These are phyloP conservation scores for Leccinum arenicola DNA, from an alignment of 768 basidiomycete genomes.

Conservation along the genomic window DNA sequence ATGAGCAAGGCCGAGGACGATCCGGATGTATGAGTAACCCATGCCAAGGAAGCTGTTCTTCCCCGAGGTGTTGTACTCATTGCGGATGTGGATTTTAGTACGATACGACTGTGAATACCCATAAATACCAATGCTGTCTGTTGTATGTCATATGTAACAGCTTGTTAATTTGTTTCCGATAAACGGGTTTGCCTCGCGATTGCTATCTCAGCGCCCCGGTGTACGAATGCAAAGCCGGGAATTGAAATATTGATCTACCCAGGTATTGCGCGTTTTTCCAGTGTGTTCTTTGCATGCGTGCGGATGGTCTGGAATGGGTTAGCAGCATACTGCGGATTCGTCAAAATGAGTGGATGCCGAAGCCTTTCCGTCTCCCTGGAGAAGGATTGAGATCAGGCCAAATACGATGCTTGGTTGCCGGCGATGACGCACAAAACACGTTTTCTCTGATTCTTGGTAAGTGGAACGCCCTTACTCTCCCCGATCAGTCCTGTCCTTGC, in stretches of 20 bases:
- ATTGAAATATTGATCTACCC: not conserved
- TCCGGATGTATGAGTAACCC: conserved; percentile 30
- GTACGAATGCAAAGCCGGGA: not conserved
- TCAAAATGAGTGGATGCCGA: conserved; percentile 66
- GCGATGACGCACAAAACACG: conserved; percentile 56
- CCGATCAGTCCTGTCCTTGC: conserved; percentile 58
- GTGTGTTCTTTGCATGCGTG: conserved; percentile 75
- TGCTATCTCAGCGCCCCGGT: not conserved
- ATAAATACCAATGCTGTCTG: conserved; percentile 17
- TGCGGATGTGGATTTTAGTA: conserved; percentile 20
- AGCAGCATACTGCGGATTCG: conserved; percentile 59
- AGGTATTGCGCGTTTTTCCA: conserved; percentile 47
- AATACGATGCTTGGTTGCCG: not conserved
- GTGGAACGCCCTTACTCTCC: conserved; percentile 55
- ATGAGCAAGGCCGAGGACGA: conserved; percentile 63
- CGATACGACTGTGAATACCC: conserved; percentile 19
- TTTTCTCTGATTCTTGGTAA: conserved; percentile 65
- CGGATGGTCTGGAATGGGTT: conserved; percentile 80
- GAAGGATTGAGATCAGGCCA: not conserved
- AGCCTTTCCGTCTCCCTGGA: conserved; percentile 62
- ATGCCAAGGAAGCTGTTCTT: conserved; percentile 1
- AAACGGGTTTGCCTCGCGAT: not conserved
- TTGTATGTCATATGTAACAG: conserved; percentile 21
- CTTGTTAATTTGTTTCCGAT: conserved; percentile 18
- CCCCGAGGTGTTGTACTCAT: conserved; percentile 12